phyloP scores from a whole-genome alignment of 257 asterid genomes.

The Solanum okadae region DNA sequence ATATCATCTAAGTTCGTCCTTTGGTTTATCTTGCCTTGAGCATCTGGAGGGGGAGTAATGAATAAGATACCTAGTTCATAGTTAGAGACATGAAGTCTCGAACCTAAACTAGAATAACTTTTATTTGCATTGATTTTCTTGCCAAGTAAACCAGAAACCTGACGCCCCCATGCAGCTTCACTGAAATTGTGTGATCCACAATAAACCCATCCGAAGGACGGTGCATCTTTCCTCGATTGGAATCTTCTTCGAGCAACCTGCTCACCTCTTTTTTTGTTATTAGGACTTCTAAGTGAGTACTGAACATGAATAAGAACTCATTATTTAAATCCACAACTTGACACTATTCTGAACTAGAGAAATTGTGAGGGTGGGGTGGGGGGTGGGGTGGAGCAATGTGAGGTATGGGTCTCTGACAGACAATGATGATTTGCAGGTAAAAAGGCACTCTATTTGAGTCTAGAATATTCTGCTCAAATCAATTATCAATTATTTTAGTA shows the following conservation, averaged over 20 bases:
- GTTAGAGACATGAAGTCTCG: conserved; percentile 65
- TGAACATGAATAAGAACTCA: neutral
- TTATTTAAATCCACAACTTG: neutral
- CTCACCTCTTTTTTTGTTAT: conserved; percentile 12
- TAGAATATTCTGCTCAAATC: neutral
- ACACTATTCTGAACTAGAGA: neutral
- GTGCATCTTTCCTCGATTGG: conserved; percentile 26
- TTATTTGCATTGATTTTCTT: conserved; percentile 11
- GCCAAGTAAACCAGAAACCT: conserved; percentile 27
- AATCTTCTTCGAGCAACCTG: conserved; percentile 85
- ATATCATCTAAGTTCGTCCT: conserved; percentile 48
- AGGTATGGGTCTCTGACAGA: neutral
- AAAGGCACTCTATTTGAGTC: neutral
- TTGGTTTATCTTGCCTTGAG: conserved; percentile 7
- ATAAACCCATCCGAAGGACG: conserved; percentile 83
- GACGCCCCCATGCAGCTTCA: conserved; percentile 96
- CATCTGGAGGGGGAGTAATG: conserved; percentile 48
- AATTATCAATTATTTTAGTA: too few species aligned
- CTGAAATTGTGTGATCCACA: conserved; percentile 88
- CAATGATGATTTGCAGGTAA: neutral
- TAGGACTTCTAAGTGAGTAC: neutral
- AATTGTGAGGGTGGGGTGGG: neutral
- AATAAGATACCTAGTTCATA: conserved; percentile 78
- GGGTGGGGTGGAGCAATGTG: neutral
- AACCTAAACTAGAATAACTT: conserved; percentile 44